A percentile compares a stretch with the other conserved stretches of the same genome.
phyloP scores from a whole-genome alignment of 202 grass and related monocot species.

The Zoysia matrella region DNA sequence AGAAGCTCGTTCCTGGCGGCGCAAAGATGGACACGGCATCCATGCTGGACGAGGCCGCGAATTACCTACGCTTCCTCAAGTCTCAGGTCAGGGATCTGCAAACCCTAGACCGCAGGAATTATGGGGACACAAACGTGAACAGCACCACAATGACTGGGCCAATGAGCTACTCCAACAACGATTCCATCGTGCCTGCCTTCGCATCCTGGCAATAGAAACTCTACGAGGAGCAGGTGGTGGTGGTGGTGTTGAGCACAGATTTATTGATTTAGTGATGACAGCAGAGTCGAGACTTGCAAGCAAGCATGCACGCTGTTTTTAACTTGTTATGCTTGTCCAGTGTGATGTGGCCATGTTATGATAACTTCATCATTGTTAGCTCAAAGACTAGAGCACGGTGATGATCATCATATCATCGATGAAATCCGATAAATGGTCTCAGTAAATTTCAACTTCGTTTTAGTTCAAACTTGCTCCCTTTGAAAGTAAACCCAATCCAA shows the following conservation, averaged over 20 bases:
- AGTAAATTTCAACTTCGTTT: background rate
- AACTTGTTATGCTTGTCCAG: conserved; percentile 11
- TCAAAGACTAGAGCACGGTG: conserved; percentile 23
- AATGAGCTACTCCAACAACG: conserved; percentile 3
- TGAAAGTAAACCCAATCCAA: background rate
- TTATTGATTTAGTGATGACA: conserved; percentile 24
- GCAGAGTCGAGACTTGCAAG: background rate
- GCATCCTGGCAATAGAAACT: conserved; percentile 44
- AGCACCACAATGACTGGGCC: background rate
- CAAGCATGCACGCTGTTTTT: conserved; percentile 14
- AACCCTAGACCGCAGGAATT: conserved; percentile 63
- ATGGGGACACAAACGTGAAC: background rate
- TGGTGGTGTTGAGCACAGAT: conserved; percentile 28
- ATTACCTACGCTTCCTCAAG: too few species aligned
- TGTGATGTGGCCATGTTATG: conserved; percentile 40
- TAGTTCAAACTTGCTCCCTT: background rate
- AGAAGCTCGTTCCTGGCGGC: too few species aligned
- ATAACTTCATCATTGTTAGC: conserved; percentile 60
- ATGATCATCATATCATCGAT: conserved; percentile 40
- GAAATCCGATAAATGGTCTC: conserved; percentile 13
- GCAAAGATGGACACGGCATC: too few species aligned
- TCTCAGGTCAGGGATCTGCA: conserved; percentile 53
- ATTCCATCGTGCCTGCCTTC: conserved; percentile 2
- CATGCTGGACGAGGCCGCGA: too few species aligned
- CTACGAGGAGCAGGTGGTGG: conserved; percentile 39